Evolutionary conservation across 2,329 filamentous ascomycete genomes (phyloP).

Genomic region (Monilinia polystroma): DNA sequence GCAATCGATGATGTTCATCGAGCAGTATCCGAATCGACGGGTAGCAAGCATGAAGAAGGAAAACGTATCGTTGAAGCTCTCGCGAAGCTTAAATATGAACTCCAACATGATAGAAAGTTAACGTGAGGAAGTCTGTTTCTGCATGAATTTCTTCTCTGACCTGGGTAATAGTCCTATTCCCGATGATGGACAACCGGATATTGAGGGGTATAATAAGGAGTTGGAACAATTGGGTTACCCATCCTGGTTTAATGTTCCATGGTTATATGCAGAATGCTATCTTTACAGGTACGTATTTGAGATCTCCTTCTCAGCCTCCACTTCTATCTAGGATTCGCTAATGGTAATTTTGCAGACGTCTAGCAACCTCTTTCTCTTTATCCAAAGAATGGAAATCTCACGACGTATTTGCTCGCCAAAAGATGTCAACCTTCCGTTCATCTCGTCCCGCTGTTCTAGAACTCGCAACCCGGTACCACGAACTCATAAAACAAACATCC

Average conservation of each 20-base stretch:
- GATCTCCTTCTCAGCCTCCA: neutral
- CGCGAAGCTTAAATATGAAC: constrained; percentile 85
- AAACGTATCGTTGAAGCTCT: constrained; percentile 81
- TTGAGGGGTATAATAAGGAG: constrained; percentile 82
- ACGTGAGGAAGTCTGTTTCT: constrained; percentile 54
- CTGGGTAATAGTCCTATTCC: constrained; percentile 44
- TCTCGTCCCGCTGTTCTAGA: constrained; percentile 84
- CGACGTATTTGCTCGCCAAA: constrained; percentile 86
- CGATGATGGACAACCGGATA: constrained; percentile 48
- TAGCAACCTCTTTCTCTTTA: constrained; percentile 73
- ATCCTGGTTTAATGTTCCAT: constrained; percentile 80
- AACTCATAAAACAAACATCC: constrained; percentile 67
- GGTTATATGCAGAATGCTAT: constrained; percentile 94
- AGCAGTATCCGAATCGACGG: constrained; percentile 53
- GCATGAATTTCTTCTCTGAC: constrained; percentile 51
- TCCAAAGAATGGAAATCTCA: constrained; percentile 85
- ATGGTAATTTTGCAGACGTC: constrained; percentile 56
- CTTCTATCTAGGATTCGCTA: neutral
- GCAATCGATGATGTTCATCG: constrained; percentile 94
- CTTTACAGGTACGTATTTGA: constrained; percentile 62
- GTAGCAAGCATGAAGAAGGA: constrained; percentile 72
- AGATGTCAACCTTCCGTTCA: constrained; percentile 87
- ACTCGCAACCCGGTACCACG: constrained; percentile 74
- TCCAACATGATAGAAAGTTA: constrained; percentile 82
- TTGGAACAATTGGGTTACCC: constrained; percentile 70